Conservation (phyloP, 768 basidiomycete species). For the Infundibulicybe gibba region DNA sequence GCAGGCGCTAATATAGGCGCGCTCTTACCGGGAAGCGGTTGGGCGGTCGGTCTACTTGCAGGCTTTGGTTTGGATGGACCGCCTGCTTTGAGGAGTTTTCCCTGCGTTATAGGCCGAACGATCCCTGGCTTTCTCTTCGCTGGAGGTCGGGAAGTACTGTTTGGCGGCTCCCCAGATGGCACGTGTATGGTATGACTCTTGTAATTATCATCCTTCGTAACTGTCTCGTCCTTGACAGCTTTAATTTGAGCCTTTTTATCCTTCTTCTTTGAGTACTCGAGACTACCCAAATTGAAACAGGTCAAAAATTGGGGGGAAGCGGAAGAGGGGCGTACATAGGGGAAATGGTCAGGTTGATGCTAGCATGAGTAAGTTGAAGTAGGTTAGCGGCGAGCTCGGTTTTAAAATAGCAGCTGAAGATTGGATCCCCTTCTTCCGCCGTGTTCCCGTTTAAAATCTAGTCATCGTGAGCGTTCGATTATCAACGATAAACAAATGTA, state of each 20-base stretch:
- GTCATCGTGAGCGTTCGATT: conserved; percentile 1
- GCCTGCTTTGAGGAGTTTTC: conserved; percentile 74
- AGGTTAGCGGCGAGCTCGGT: conserved; percentile 88
- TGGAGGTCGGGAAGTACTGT: conserved; percentile 77
- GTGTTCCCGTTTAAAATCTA: conserved; percentile 75
- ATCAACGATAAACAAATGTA: conserved; percentile 13
- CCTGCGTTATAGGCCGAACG: conserved; percentile 80
- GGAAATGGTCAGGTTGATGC: conserved; percentile 66
- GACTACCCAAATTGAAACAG: conserved; percentile 35
- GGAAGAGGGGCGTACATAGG: conserved; percentile 64
- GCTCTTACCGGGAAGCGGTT: background rate
- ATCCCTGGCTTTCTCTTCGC: conserved; percentile 87
- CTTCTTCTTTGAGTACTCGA: conserved; percentile 95
- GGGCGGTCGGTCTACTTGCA: conserved; percentile 23
- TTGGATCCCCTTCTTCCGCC: conserved; percentile 92
- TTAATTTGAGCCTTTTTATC: conserved; percentile 89
- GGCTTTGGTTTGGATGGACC: conserved; percentile 51
- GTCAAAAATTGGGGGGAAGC: background rate
- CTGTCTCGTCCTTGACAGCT: conserved; percentile 85
- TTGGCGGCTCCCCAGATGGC: conserved; percentile 81
- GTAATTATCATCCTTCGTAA: conserved; percentile 77
- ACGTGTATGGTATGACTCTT: conserved; percentile 93
- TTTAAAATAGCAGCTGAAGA: conserved; percentile 92
- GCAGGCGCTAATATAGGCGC: conserved; percentile 39
- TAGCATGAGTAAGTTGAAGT: conserved; percentile 74